These are phyloP conservation scores for Heliamphora exappendiculata DNA, from an alignment of 148 eudicot genomes.

Conservation along the genomic window DNA sequence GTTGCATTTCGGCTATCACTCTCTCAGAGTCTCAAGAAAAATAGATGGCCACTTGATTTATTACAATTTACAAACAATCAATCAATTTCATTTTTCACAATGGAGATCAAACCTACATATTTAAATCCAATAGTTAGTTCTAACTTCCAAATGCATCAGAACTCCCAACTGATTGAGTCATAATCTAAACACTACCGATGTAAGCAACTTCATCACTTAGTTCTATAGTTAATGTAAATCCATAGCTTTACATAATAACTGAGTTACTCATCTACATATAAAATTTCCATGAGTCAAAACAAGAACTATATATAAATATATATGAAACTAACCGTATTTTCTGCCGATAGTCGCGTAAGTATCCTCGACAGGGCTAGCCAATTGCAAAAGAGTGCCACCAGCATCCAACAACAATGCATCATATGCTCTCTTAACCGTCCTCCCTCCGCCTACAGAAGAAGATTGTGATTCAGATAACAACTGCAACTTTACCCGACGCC, in stretches of 20 bases:
- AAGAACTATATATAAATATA: neutral
- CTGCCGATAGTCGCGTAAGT: conserved; percentile 63
- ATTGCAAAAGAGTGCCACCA: conserved; percentile 91
- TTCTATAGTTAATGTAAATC: neutral
- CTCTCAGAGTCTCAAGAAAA: neutral
- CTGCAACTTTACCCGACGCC: neutral
- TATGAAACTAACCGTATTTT: conserved; percentile 53
- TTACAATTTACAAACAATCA: neutral
- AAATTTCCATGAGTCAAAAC: neutral
- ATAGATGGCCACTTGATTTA: neutral
- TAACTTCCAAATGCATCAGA: neutral
- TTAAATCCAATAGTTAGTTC: too few relatives aligned
- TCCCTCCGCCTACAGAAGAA: conserved; percentile 29
- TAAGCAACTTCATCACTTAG: neutral
- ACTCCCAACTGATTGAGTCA: neutral
- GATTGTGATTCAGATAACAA: neutral
- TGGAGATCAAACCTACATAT: neutral
- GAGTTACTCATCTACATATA: neutral
- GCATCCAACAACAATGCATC: conserved; percentile 94
- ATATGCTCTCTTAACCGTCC: conserved; percentile 40
- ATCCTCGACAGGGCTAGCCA: conserved; percentile 72
- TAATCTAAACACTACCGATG: neutral
- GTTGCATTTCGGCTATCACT: neutral
- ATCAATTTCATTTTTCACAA: neutral
- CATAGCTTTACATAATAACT: neutral